These are phyloP conservation scores for Aschersonia sp. DNA, from an alignment of 2,329 filamentous ascomycete genomes.

Conservation along the genomic window DNA sequence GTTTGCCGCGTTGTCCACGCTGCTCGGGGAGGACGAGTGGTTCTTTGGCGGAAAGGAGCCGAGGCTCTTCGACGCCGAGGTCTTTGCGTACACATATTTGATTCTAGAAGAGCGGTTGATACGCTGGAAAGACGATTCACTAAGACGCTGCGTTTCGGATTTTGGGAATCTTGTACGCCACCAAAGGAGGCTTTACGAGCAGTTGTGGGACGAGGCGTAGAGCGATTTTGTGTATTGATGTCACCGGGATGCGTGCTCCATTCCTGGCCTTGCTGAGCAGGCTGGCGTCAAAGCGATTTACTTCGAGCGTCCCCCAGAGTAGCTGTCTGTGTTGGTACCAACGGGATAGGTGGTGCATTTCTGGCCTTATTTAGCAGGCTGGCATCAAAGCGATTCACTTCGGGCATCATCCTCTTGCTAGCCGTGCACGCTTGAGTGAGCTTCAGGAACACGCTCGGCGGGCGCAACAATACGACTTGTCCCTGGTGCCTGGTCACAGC, in stretches of 20 bases:
- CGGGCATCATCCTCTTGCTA: too few species aligned
- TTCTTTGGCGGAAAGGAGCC: constrained; percentile 40
- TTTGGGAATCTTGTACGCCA: constrained; percentile 46
- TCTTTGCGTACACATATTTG: constrained; percentile 82
- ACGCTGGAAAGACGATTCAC: constrained; percentile 45
- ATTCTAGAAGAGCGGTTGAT: constrained; percentile 48
- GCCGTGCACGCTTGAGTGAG: too few species aligned
- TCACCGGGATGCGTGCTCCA: neutral
- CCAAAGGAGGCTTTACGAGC: constrained; percentile 17
- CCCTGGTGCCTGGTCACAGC: too few species aligned
- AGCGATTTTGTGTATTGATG: neutral
- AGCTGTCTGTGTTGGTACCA: too few species aligned
- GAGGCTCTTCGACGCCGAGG: constrained; percentile 68
- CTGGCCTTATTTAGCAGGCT: too few species aligned
- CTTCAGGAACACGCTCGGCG: too few species aligned
- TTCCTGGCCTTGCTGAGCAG: neutral
- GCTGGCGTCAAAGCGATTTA: too few species aligned
- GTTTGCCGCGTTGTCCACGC: constrained; percentile 27
- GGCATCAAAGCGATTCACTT: too few species aligned
- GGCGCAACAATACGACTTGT: too few species aligned
- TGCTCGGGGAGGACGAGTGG: constrained; percentile 27
- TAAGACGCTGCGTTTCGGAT: constrained; percentile 40
- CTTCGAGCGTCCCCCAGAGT: too few species aligned
- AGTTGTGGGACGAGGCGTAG: constrained; percentile 11
- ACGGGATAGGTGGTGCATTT: too few species aligned